Evolutionary conservation across 1,139 yeast species (phyloP), one percentile per base, ranked within the genome.

Genomic region (Zygoascus meyerae): DNA sequence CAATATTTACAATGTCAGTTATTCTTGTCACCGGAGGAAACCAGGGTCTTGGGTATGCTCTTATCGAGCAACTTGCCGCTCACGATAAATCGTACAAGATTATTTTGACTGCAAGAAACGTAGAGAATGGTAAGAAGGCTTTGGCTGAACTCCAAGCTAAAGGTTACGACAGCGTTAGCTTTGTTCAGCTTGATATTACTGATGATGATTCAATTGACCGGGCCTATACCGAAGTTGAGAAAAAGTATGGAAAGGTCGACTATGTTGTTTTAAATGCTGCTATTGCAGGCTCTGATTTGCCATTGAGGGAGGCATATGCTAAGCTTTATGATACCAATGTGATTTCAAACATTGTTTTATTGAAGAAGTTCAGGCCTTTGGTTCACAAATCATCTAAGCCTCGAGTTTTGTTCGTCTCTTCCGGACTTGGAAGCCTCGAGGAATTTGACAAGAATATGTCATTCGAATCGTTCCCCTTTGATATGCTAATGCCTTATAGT

Each of bases 241-340:
- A 36, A 21, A 46, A 45, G 30, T 50, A 41, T 34, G 47, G 47
- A 12, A 49, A 51, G 26, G 42, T 55, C 15, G 57, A 55, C 42
- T 48, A 53, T 36, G 21, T 55, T 37, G 48, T 55, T 33, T 52
- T 55, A 45, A 55, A 55, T 41, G 59, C 59, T 21, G 59, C 54
- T 2, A 42, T 52, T 33, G 38, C 40, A 18, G 34, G 44, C 12
- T 28, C 42, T 10, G 49, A 45, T 14, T 44, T 14, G 14, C 44
- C 47, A 5, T 46, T 53, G 4, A 52, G 53, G 18, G 54, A 55
- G 8, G 44, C 36, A 3, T 58, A 51, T 40, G 49, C 50, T 16
- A 34, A 37, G 15, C 31, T 48, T 5, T 53, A 54, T 50, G 49
- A 51, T 31, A 42, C 54, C 28, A 59, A 59, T 40, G 56, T 59